Conservation (phyloP, 2,329 filamentous ascomycete genomes). For the Aspergillus ruber region DNA sequence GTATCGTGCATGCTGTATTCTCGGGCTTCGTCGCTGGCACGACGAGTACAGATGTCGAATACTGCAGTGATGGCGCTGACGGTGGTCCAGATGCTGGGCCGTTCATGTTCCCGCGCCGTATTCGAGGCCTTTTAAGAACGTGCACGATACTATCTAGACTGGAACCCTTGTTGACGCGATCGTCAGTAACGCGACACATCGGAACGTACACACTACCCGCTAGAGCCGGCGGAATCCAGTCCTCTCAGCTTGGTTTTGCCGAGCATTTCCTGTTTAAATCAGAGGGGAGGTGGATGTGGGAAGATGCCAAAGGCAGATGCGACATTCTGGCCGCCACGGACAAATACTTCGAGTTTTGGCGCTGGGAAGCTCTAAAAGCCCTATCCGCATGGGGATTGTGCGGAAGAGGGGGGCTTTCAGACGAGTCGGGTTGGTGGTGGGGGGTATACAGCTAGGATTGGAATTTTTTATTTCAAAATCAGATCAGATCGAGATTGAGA, state of each 20-base stretch:
- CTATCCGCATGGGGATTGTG: conserved; percentile 25
- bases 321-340: conserved; percentile 13
- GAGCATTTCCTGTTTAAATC: conserved; percentile 24
- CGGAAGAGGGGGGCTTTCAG: conserved; percentile 15
- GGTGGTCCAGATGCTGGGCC: conserved; percentile 20
- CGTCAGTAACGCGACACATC: conserved; percentile 15
- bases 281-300: conserved; percentile 9
- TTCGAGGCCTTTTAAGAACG: conserved; percentile 17
- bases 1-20: conserved; percentile 25
- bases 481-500: no score
- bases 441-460: conserved; percentile 14
- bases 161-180: conserved; percentile 20
- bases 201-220: conserved; percentile 21
- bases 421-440: background rate
- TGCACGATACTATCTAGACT: conserved; percentile 19
- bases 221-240: conserved; percentile 15
- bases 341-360: conserved; percentile 7
- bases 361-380: conserved; percentile 11
- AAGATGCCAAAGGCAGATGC: conserved; percentile 15
- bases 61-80: conserved; percentile 23
- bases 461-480: no score
- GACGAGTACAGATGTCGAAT: conserved; percentile 11
- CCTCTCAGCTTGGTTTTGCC: conserved; percentile 20
- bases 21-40: conserved; percentile 24
- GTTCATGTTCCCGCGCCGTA: conserved; percentile 17